phyloP scores from a whole-genome alignment of 139 green algal genomes.

The Pleodorina starrii region DNA sequence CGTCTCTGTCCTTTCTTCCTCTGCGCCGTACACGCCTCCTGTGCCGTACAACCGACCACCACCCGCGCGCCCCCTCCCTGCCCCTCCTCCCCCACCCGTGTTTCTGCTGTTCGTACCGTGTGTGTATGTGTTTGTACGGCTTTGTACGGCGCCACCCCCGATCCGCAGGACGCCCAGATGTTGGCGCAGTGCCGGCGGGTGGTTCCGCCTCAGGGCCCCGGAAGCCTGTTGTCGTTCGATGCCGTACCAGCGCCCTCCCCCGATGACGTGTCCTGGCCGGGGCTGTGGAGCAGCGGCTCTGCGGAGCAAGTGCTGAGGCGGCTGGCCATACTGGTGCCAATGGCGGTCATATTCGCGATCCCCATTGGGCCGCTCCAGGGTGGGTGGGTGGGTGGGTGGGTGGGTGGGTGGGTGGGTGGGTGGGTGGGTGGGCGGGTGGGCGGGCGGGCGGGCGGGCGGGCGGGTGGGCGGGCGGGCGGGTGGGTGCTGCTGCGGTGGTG shows the following conservation, averaged over 20 bases:
- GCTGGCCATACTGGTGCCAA: neutral
- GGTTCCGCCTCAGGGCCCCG: neutral
- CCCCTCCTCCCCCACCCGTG: neutral
- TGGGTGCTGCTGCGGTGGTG: no score
- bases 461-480: no score
- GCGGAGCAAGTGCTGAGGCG: neutral
- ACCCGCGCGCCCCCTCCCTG: no score
- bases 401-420: neutral
- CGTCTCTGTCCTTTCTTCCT: no score
- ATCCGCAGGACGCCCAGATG: conserved; percentile 32
- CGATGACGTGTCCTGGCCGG: conserved; percentile 29
- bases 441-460: no score
- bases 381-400: neutral
- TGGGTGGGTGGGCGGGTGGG: no score
- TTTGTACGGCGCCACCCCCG: neutral
- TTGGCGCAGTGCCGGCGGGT: conserved; percentile 25
- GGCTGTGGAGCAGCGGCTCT: neutral
- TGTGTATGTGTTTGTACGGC: no score
- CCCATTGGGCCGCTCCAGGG: conserved; percentile 27
- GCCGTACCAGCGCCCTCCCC: conserved; percentile 9
- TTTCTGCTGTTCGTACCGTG: no score
- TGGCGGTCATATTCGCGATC: neutral
- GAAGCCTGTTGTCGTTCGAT: neutral
- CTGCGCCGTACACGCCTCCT: no score
- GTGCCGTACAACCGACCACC: no score